Percentiles rank a stretch among this genome's conserved stretches.
Evolutionary conservation across 345 rosid genomes (phyloP).

Genomic region (Gossypioides kirkii): DNA sequence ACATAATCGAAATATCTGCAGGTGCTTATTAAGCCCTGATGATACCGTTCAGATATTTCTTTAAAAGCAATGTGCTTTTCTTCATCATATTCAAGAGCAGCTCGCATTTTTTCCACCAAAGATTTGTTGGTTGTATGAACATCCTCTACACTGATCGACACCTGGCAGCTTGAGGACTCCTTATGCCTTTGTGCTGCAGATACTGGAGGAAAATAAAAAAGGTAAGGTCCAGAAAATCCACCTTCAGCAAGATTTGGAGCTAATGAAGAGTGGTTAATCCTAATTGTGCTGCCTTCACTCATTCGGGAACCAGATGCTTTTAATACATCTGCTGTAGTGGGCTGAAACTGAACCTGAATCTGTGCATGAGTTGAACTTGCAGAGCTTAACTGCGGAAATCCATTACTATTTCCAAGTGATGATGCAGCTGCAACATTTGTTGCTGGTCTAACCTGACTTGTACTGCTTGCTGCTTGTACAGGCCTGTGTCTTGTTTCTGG

Average conservation of each 20-base stretch:
- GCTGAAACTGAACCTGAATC: conserved; percentile 26
- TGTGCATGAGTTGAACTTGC: conserved; percentile 39
- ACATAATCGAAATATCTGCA: conserved; percentile 60
- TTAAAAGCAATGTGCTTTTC: conserved; percentile 64
- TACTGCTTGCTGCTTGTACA: conserved; percentile 27
- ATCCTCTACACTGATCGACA: conserved; percentile 33
- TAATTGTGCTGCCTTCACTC: conserved; percentile 29
- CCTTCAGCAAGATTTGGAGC: conserved; percentile 59
- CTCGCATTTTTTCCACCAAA: conserved; percentile 69
- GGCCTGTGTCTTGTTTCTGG: conserved; percentile 39
- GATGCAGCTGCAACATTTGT: conserved; percentile 19
- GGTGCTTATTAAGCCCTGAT: conserved; percentile 68
- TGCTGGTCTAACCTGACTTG: conserved; percentile 24
- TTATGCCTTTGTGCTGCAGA: conserved; percentile 43
- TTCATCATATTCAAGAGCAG: conserved; percentile 65
- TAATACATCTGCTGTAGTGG: conserved; percentile 22
- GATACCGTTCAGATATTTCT: conserved; percentile 68
- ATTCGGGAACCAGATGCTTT: conserved; percentile 28
- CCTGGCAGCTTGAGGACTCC: conserved; percentile 30
- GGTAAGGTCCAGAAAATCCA: conserved; percentile 29
- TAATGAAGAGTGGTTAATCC: conserved; percentile 63
- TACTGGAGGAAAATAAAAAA: conserved; percentile 76
- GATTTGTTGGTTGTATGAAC: conserved; percentile 78
- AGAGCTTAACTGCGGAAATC: conserved; percentile 29
- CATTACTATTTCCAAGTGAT: conserved; percentile 24